Conservation (phyloP, 2,329 filamentous ascomycete species). For the Simplicillium sp. region DNA sequence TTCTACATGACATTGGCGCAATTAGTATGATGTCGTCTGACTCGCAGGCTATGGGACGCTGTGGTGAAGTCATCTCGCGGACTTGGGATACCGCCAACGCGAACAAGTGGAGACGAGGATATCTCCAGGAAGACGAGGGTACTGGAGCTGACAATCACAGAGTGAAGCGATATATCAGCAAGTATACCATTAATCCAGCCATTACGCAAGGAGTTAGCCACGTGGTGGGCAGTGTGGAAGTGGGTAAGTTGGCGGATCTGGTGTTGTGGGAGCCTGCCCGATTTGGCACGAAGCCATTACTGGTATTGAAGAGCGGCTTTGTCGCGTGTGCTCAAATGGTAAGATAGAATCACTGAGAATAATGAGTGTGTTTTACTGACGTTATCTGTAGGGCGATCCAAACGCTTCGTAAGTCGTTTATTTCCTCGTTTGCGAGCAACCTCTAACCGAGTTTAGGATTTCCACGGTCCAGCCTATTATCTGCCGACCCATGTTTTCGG, state of each 20-base stretch:
- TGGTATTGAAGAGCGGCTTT: conserved; percentile 81
- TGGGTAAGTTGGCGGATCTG: conserved; percentile 82
- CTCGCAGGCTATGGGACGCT: conserved; percentile 93
- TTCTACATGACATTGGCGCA: conserved; percentile 86
- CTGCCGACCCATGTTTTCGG: conserved; percentile 77
- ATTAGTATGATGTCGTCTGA: conserved; percentile 98
- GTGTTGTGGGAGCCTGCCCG: conserved; percentile 77
- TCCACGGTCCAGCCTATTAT: conserved; percentile 82
- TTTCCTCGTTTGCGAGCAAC: neutral
- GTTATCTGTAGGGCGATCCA: conserved; percentile 52
- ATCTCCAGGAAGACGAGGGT: conserved; percentile 66
- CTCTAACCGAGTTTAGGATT: conserved; percentile 34
- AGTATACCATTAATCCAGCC: conserved; percentile 94
- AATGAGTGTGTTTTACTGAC: neutral
- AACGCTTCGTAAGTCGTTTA: conserved; percentile 48
- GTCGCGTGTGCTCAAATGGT: conserved; percentile 81
- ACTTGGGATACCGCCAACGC: conserved; percentile 98
- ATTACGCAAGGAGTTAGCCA: conserved; percentile 86
- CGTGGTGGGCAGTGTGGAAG: conserved; percentile 76
- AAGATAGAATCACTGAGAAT: conserved; percentile 14
- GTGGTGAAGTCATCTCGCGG: conserved; percentile 83
- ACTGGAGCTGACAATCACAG: conserved; percentile 81
- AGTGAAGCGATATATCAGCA: conserved; percentile 86
- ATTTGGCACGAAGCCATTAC: conserved; percentile 78
- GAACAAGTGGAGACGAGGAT: conserved; percentile 80